These are phyloP conservation scores for Alternaria ventricosa DNA, from an alignment of 2,329 filamentous ascomycete genomes.

Conservation along the genomic window DNA sequence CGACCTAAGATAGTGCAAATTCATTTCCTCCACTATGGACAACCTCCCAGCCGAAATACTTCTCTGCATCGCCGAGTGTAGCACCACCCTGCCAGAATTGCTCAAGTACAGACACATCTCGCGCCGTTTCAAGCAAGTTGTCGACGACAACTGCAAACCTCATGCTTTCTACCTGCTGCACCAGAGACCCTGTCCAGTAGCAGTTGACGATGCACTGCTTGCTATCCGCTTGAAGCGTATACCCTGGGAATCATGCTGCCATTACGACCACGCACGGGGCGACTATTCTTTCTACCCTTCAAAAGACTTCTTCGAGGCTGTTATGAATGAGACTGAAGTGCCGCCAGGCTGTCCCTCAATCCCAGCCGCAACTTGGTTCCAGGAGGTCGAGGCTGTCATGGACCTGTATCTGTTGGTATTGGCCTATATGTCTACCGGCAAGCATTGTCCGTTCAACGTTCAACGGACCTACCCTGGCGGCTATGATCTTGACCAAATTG, in stretches of 20 bases:
- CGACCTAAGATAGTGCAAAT: not conserved
- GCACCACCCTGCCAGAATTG: not conserved
- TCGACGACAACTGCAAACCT: not conserved
- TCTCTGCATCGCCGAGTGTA: not conserved
- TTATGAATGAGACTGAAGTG: not conserved
- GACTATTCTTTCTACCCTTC: not conserved
- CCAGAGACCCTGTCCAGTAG: rapidly evolving
- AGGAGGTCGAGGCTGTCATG: not conserved
- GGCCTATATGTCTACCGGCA: not conserved
- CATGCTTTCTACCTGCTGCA: not conserved
- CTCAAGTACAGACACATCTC: not conserved
- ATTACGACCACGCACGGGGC: not conserved
- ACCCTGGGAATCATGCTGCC: not conserved
- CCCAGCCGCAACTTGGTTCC: not conserved
- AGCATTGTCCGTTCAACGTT: not conserved
- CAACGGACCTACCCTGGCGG: not conserved
- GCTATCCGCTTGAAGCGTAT: not conserved
- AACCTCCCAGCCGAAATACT: not conserved
- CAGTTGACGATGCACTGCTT: not conserved
- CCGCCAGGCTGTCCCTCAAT: not conserved
- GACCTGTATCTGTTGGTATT: not conserved
- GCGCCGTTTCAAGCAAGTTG: not conserved
- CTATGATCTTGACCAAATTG: not conserved
- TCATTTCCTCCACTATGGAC: not conserved
- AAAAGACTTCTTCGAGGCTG: not conserved